A percentile compares a stretch with the other conserved stretches of the same genome.
These are phyloP conservation scores for Microascus cirrosus DNA, from an alignment of 2,329 filamentous ascomycete genomes.

Conservation along the genomic window DNA sequence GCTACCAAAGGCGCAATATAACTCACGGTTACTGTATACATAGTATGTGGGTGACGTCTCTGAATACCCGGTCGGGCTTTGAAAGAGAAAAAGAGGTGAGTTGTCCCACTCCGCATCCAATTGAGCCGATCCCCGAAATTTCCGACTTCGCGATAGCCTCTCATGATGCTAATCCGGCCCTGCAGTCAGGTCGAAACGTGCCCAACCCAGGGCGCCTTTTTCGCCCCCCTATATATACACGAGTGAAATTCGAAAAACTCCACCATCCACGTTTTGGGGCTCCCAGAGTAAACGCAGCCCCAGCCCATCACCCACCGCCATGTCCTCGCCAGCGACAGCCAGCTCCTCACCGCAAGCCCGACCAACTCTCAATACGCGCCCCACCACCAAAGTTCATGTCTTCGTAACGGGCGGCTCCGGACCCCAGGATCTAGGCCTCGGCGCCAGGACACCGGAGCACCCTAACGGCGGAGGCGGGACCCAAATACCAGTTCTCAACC, in stretches of 20 bases:
- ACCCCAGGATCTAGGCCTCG: not conserved
- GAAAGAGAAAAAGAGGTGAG: not conserved
- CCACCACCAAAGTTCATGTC: not conserved
- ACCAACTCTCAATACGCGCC: not conserved
- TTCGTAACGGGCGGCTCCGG: not conserved
- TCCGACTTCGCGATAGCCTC: not conserved
- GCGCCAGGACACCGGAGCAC: not conserved
- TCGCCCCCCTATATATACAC: not conserved
- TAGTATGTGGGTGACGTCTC: not conserved
- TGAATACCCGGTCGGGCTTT: not conserved
- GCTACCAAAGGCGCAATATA: not conserved
- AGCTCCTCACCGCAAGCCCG: not conserved
- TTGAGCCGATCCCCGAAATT: not conserved
- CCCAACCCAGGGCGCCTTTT: not conserved
- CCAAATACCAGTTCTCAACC: slow-evolving; percentile 30
- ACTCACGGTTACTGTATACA: not conserved
- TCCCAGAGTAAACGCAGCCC: not conserved
- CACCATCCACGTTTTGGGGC: not conserved
- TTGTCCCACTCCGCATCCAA: not conserved
- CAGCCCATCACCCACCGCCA: not conserved
- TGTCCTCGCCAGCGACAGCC: not conserved
- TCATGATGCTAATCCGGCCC: not conserved
- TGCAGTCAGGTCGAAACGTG: not conserved
- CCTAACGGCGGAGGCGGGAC: not conserved
- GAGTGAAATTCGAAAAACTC: not conserved